Percentiles rank a stretch among this genome's conserved stretches.
Evolutionary conservation across 805 yeast genomes (phyloP).

Genomic region (Cyberlindnera euphorbiae): DNA sequence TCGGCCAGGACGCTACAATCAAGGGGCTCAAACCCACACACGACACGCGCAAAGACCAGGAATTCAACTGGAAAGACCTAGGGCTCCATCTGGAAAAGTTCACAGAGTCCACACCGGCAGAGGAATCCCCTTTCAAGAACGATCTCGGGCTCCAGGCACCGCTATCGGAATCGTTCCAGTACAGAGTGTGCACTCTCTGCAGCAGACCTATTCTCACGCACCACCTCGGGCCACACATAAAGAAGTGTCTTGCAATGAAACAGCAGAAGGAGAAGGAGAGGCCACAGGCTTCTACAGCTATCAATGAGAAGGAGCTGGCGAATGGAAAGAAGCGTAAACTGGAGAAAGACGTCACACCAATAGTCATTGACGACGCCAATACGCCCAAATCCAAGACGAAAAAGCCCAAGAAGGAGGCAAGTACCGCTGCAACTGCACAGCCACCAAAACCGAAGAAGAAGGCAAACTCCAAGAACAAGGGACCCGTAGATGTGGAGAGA

Average conservation of each 20-base stretch:
- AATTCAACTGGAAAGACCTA: slow-evolving; percentile 29
- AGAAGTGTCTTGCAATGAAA: slow-evolving; percentile 32
- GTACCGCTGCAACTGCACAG: no score
- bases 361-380: slow-evolving; percentile 5
- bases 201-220: slow-evolving; percentile 39
- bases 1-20: slow-evolving; percentile 25
- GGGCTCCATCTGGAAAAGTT: slow-evolving; percentile 28
- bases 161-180: slow-evolving; percentile 34
- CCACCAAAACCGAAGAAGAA: slow-evolving; percentile 34
- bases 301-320: background rate
- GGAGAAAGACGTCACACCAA: slow-evolving; percentile 19
- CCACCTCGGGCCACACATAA: slow-evolving; percentile 35
- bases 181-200: slow-evolving; percentile 45
- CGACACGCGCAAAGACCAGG: slow-evolving; percentile 3
- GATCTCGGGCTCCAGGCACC: slow-evolving; percentile 28
- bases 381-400: slow-evolving; percentile 12
- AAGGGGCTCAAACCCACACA: slow-evolving; percentile 20
- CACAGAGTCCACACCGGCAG: slow-evolving; percentile 10
- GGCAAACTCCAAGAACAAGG: slow-evolving; percentile 54
- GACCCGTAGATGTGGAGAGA: slow-evolving; percentile 85
- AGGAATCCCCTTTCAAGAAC: slow-evolving; percentile 18
- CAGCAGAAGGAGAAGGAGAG: slow-evolving; percentile 20
- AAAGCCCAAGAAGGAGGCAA: slow-evolving; percentile 18
- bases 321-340: slow-evolving; percentile 16
- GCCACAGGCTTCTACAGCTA: background rate